phyloP scores from a whole-genome alignment of 2,329 filamentous ascomycete species.

The Aplosporella prunicola region DNA sequence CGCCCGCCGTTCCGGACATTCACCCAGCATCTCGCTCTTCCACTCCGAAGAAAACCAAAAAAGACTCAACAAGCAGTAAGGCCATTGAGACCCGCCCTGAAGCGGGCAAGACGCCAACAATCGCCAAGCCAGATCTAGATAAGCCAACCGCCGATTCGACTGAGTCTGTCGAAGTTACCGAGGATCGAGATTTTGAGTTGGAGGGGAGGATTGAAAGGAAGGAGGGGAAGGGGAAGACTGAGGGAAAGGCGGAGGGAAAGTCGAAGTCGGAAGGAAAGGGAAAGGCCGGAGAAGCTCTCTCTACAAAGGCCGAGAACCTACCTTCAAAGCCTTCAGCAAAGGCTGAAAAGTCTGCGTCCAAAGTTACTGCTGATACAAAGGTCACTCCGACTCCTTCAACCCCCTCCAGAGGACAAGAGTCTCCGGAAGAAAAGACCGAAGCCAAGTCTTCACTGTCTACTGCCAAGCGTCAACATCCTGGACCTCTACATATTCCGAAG shows the following conservation, averaged over 20 bases:
- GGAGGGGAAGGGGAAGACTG: neutral
- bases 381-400: no score
- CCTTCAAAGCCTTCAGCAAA: neutral
- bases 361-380: neutral
- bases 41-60: conserved; percentile 6
- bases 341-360: neutral
- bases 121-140: conserved; percentile 9
- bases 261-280: neutral
- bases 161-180: neutral
- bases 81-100: conserved; percentile 9
- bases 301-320: neutral
- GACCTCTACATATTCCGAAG: conserved; percentile 9
- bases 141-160: conserved; percentile 3
- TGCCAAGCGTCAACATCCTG: conserved; percentile 8
- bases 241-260: neutral
- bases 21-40: conserved; percentile 5
- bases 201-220: neutral
- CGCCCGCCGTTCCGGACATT: conserved; percentile 8
- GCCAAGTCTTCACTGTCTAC: conserved; percentile 3
- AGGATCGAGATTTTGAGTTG: neutral
- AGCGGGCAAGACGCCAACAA: conserved; percentile 8
- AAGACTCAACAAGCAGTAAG: conserved; percentile 10
- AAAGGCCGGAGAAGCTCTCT: no score
- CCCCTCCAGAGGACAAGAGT: neutral
- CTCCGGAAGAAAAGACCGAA: neutral